Evolutionary conservation across 371 early-diverging fungal genomes (phyloP).

Genomic region (Rhizopus sp.): DNA sequence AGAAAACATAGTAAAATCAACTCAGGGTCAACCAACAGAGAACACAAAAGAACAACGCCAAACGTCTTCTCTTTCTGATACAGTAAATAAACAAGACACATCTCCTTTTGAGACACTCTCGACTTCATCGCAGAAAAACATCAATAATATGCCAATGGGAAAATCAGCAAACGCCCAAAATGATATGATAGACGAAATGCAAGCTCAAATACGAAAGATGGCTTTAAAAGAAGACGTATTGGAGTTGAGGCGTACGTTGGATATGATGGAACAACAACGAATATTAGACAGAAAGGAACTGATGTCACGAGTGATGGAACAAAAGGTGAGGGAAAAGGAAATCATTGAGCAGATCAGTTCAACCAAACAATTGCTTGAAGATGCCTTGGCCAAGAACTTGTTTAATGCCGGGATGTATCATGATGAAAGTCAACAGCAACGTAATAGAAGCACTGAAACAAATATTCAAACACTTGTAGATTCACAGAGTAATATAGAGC

Average conservation of each 20-base stretch:
- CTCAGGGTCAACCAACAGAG: neutral
- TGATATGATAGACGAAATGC: neutral
- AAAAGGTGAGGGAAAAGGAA: conserved; percentile 17
- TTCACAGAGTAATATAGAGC: neutral
- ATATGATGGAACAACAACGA: conserved; percentile 20
- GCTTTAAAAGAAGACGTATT: conserved; percentile 17
- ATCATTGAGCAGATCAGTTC: conserved; percentile 19
- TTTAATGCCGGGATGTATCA: neutral
- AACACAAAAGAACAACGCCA: neutral
- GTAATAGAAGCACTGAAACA: neutral
- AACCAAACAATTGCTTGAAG: conserved; percentile 14
- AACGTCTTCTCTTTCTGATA: neutral
- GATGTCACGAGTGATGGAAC: conserved; percentile 15
- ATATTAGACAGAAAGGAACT: conserved; percentile 13
- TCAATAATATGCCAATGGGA: neutral
- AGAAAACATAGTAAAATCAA: neutral
- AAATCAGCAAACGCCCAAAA: neutral
- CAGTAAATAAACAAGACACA: neutral
- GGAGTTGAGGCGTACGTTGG: conserved; percentile 17
- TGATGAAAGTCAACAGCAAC: neutral
- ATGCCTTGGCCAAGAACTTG: conserved; percentile 10
- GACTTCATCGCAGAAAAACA: conserved; percentile 9
- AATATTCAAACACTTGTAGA: neutral
- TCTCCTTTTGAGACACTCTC: neutral
- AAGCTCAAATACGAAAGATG: conserved; percentile 15